phyloP scores from a whole-genome alignment of 805 yeast genomes.

The Cyberlindnera saturnus region DNA sequence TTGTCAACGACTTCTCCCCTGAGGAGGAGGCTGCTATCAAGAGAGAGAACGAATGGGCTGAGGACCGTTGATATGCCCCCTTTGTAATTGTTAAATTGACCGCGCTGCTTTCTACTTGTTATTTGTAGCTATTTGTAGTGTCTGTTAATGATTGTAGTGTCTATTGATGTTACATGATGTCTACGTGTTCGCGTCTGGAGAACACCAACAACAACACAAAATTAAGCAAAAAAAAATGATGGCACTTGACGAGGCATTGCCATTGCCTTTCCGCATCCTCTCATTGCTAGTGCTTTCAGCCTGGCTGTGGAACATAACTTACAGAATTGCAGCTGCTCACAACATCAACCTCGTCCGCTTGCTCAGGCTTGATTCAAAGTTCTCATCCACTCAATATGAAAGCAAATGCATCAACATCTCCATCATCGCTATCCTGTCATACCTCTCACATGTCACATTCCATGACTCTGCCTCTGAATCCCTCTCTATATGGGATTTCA shows the following conservation, averaged over 20 bases:
- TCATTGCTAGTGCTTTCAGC: slow-evolving; percentile 3
- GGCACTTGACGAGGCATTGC: slow-evolving; percentile 8
- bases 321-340: background rate
- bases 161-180: too few relatives aligned
- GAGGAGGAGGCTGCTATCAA: slow-evolving; percentile 86
- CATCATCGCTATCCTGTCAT: slow-evolving; percentile 1
- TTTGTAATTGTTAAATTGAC: background rate
- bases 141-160: too few relatives aligned
- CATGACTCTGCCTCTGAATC: background rate
- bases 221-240: background rate
- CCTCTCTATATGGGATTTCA: slow-evolving; percentile 8
- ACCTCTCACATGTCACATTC: background rate
- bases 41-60: slow-evolving; percentile 90
- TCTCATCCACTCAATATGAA: slow-evolving; percentile 1
- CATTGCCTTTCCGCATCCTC: slow-evolving; percentile 11
- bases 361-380: slow-evolving; percentile 7
- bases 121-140: background rate
- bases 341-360: slow-evolving; percentile 9
- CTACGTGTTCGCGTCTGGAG: too few relatives aligned
- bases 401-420: slow-evolving; percentile 4
- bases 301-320: slow-evolving; percentile 11
- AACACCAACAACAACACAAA: background rate
- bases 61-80: slow-evolving; percentile 49
- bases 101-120: background rate
- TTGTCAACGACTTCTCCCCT: slow-evolving; percentile 77